Percentiles rank a stretch among this genome's conserved stretches.
These are phyloP conservation scores for Panus rudis DNA, from an alignment of 768 basidiomycete species.

Conservation along the genomic window DNA sequence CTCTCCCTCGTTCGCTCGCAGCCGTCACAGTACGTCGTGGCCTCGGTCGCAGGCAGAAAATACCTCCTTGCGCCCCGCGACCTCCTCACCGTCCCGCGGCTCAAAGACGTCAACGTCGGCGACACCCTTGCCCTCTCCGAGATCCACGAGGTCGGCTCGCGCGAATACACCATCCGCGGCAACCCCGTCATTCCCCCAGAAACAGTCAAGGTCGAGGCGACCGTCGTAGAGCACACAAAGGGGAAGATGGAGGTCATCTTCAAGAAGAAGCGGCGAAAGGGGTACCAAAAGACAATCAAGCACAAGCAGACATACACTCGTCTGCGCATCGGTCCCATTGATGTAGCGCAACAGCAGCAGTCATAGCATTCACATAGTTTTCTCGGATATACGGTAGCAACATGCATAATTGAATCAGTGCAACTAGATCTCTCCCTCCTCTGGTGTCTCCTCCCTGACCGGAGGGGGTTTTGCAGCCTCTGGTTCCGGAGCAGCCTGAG, in stretches of 20 bases:
- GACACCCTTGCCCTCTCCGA: conserved; percentile 76
- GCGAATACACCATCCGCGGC: conserved; percentile 88
- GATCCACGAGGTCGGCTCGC: conserved; percentile 91
- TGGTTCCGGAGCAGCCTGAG: conserved; percentile 39
- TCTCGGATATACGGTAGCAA: conserved; percentile 5
- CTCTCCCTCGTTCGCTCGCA: conserved; percentile 82
- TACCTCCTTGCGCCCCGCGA: conserved; percentile 90
- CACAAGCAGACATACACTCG: conserved; percentile 96
- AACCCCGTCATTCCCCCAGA: conserved; percentile 61
- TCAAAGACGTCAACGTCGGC: conserved; percentile 81
- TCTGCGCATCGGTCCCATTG: conserved; percentile 82
- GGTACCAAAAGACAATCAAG: conserved; percentile 89
- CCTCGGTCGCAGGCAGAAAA: conserved; percentile 78
- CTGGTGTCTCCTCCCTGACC: conserved; percentile 66
- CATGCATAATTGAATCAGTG: conserved; percentile 3
- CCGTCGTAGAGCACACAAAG: conserved; percentile 97
- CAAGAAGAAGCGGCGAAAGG: conserved; percentile 98
- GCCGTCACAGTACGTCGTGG: conserved; percentile 88
- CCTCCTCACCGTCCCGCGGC: conserved; percentile 86
- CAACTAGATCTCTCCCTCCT: conserved; percentile 78
- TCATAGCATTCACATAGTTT: conserved; percentile 18
- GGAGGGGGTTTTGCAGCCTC: conserved; percentile 28
- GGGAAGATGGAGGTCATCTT: conserved; percentile 85
- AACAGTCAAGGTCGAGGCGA: conserved; percentile 72
- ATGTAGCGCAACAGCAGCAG: conserved; percentile 30